Percentiles rank a stretch among this genome's conserved stretches.
Evolutionary conservation across 1,139 yeast species (phyloP).

Genomic region (Scheffersomyces parashehatae): DNA sequence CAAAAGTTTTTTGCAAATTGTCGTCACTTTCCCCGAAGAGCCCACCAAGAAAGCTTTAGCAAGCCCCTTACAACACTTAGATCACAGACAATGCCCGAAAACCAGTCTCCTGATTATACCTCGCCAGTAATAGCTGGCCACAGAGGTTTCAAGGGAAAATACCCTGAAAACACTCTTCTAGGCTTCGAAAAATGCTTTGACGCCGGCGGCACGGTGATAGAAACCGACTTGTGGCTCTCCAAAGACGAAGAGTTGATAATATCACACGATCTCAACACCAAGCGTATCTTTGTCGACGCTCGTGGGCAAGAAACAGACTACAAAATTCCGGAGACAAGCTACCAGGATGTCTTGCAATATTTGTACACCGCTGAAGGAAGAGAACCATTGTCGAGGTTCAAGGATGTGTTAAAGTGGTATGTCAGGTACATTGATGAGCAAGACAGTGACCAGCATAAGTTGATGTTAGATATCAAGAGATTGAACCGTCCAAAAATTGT

Average conservation of each 20-base stretch:
- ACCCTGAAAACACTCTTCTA: constrained; percentile 75
- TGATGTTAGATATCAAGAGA: constrained; percentile 84
- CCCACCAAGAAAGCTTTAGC: too few relatives aligned
- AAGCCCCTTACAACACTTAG: too few relatives aligned
- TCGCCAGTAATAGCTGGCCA: constrained; percentile 44
- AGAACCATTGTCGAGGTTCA: constrained; percentile 62
- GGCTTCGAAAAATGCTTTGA: constrained; percentile 74
- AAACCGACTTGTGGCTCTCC: constrained; percentile 82
- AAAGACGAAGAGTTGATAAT: constrained; percentile 72
- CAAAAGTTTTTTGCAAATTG: too few relatives aligned
- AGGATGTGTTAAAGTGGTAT: constrained; percentile 62
- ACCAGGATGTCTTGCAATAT: constrained; percentile 41
- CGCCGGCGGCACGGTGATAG: constrained; percentile 71
- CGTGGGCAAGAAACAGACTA: constrained; percentile 41
- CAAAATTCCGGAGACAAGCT: constrained; percentile 41
- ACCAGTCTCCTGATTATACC: not conserved
- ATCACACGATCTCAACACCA: constrained; percentile 68
- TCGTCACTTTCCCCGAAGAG: too few relatives aligned
- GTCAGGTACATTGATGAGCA: constrained; percentile 31
- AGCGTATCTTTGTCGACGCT: constrained; percentile 58
- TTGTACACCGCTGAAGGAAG: constrained; percentile 58
- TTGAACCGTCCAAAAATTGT: constrained; percentile 63
- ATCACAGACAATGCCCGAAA: too few relatives aligned
- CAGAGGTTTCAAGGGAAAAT: constrained; percentile 57
- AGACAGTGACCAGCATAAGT: constrained; percentile 25